Base-by-base conservation (phyloP, 176 grass and related monocot species). In the Carex myosuroides region DNA sequence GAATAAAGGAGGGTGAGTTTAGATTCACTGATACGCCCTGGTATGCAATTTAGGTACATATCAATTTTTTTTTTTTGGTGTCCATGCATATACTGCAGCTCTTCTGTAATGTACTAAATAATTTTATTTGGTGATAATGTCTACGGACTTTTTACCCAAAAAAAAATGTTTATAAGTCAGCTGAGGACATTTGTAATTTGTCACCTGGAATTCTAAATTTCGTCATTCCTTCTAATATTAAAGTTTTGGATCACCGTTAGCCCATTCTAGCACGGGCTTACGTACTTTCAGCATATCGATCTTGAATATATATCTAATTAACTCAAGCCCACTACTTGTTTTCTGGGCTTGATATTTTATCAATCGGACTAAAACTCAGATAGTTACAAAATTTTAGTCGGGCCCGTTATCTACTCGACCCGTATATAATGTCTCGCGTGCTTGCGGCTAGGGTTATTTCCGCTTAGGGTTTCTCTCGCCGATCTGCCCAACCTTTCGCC, bases 381-480 rank as follows among this genome's bases (percentile, higher is more conserved):
- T 3, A 55, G n/a, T 56, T 78, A 8, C 7, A 3, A 30, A 46
- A 67, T 21, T 53, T 26, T 2, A 8, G 6, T 13, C 18, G 33
- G 21, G 62, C 79, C 80, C 80, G 46, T 83, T 65, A 54, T 46
- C 71, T 18, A 14, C 5, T 39, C 12, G 0, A 11, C n/a, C 52
- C 56, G 64, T 88, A 91, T 91, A 94, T 91, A 88, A 44, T 6
- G 12, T 66, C 74, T 81, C 66, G 61, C 18, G 17, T 0, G 18
- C 67, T 21, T 16, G 13, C 13, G 39, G 26, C 0, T 24, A 8
- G 80, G 79, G 2, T 70, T 90, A 82, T 81, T 90, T 87, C 80
- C 60, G 14, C 78, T 78, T 92, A 90, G 93, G 90, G 90, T 94
- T 94, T 89, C 30, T 81, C 54, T 50, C 35, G 68, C 89, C 56